A percentile compares a stretch with the other conserved stretches of the same genome.
Conservation (phyloP, 2,329 filamentous ascomycete species). For the Cephalotrichum gorgonifer region DNA sequence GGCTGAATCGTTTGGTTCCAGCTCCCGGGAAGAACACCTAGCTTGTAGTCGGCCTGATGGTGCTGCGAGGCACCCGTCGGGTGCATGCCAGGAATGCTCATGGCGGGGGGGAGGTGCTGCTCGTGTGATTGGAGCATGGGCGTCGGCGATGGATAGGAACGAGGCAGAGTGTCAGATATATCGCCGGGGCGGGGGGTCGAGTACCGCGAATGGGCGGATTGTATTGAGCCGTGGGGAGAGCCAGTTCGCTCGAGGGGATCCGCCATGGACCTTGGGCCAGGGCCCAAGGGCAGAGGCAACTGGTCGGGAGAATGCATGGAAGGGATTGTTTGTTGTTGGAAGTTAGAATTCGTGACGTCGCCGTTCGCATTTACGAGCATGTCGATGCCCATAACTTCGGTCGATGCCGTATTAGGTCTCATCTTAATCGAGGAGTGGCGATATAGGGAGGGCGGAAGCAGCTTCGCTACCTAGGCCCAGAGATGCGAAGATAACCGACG, state of each 20-base stretch:
- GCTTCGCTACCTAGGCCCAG: not conserved
- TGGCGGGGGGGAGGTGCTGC: conserved; percentile 20
- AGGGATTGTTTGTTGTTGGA: conserved; percentile 6
- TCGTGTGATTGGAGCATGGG: conserved; percentile 26
- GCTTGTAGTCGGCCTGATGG: conserved; percentile 9
- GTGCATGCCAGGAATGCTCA: conserved; percentile 20
- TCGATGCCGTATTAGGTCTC: conserved; percentile 10
- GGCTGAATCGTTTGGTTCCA: conserved; percentile 11
- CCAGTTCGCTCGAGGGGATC: conserved; percentile 39
- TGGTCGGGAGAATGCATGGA: conserved; percentile 14
- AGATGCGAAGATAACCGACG: not conserved
- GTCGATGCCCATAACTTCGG: conserved; percentile 11
- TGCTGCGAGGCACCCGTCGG: conserved; percentile 7
- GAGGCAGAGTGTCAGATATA: conserved; percentile 5
- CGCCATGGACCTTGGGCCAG: conserved; percentile 5
- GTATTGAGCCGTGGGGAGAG: conserved; percentile 50
- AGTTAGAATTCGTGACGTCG: conserved; percentile 13
- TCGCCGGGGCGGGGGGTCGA: conserved; percentile 26
- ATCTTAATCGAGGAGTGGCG: conserved; percentile 4
- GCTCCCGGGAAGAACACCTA: conserved; percentile 2
- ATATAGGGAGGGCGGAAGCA: not conserved
- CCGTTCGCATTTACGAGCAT: conserved; percentile 9
- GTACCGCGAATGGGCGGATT: conserved; percentile 44
- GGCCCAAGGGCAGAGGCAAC: conserved; percentile 11
- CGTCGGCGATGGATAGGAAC: conserved; percentile 41